A percentile compares a stretch with the other conserved stretches of the same genome.
These are phyloP conservation scores for Cladosporium velox DNA, from an alignment of 2,329 filamentous ascomycete species.

Conservation along the genomic window DNA sequence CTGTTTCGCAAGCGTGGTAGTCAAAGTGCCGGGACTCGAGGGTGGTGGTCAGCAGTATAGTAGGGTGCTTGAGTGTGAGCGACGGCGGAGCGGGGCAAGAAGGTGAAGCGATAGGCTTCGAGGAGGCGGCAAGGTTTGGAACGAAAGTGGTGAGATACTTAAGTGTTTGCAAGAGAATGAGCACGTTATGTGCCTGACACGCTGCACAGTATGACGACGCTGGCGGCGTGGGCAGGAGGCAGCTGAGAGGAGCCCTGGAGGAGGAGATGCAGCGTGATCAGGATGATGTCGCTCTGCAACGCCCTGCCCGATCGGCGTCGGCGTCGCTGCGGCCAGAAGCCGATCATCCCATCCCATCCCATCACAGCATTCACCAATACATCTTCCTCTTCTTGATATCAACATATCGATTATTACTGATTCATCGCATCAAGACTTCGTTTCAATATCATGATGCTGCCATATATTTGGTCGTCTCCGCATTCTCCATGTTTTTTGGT, in stretches of 20 bases:
- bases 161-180: slow-evolving; percentile 2
- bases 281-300: neutral
- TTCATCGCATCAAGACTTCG: neutral
- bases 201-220: slow-evolving; percentile 8
- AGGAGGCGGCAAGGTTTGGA: neutral
- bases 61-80: neutral
- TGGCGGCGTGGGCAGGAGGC: slow-evolving; percentile 1
- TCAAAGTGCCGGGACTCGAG: neutral
- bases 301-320: neutral
- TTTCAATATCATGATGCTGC: neutral
- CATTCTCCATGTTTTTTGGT: neutral
- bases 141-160: slow-evolving; percentile 11
- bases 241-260: neutral
- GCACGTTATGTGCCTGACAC: slow-evolving; percentile 7
- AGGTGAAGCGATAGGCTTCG: neutral
- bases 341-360: neutral
- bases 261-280: slow-evolving; percentile 1
- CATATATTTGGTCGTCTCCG: neutral
- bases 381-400: neutral
- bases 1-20: neutral
- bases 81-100: neutral
- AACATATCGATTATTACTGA: neutral
- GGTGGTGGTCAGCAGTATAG: neutral
- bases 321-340: neutral
- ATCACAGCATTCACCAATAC: neutral